phyloP scores from a whole-genome alignment of 352 stramenopile species.

The Phytophthora citrophthora region DNA sequence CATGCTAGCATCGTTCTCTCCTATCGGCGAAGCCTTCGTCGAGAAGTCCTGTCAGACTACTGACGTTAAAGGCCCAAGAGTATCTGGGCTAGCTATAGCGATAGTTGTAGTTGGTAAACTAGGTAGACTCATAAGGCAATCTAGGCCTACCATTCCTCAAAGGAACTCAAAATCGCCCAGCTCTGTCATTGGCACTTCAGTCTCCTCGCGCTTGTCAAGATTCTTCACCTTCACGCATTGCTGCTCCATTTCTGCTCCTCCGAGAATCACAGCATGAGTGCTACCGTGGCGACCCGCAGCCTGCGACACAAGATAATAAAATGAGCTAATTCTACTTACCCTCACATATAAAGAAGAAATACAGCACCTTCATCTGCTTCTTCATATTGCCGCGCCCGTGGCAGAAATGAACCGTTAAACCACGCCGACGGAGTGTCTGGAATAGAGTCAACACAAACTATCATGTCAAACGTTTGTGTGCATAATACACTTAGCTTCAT shows the following conservation, averaged over 20 bases:
- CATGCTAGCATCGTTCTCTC: too few species aligned
- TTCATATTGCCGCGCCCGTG: conserved; percentile 83
- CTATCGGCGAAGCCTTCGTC: too few species aligned
- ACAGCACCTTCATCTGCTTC: conserved; percentile 87
- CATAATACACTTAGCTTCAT: background rate
- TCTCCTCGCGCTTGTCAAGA: conserved; percentile 60
- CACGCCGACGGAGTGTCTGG: conserved; percentile 63
- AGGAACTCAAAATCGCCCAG: conserved; percentile 42
- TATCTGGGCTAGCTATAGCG: too few species aligned
- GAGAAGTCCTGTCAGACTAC: too few species aligned
- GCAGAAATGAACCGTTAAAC: conserved; percentile 82
- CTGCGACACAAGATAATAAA: conserved; percentile 25
- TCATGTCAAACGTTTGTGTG: background rate
- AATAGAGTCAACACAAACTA: conserved; percentile 1
- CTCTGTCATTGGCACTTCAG: conserved; percentile 43
- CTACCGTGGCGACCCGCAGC: conserved; percentile 75
- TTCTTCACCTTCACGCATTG: conserved; percentile 82
- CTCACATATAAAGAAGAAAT: background rate
- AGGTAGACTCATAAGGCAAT: background rate
- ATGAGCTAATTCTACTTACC: background rate
- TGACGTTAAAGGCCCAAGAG: too few species aligned
- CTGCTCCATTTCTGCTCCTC: conserved; percentile 69
- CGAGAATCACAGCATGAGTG: conserved; percentile 76
- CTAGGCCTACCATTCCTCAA: conserved; percentile 3
- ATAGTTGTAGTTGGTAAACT: too few species aligned